Conservation (phyloP, 1,139 yeast species). For the Debaryomycetaceae sp. region DNA sequence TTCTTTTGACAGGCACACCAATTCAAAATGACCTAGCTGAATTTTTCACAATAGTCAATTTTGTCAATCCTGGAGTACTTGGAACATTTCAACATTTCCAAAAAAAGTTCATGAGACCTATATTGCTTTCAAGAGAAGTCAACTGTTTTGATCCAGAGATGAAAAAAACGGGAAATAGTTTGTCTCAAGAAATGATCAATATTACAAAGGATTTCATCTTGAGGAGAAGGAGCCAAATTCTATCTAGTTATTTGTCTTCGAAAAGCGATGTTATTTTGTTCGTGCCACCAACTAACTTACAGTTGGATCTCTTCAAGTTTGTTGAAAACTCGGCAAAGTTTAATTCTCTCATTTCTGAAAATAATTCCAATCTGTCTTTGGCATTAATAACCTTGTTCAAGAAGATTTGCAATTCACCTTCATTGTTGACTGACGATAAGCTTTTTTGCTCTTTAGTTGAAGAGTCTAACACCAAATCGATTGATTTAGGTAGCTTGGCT, state of each 20-base stretch:
- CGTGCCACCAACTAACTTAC: conserved; percentile 69
- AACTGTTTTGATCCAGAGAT: conserved; percentile 54
- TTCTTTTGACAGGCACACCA: conserved; percentile 88
- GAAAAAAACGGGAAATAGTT: conserved; percentile 55
- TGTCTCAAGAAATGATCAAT: conserved; percentile 58
- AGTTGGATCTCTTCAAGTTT: conserved; percentile 51
- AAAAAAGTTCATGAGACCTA: conserved; percentile 66
- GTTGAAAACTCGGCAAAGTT: conserved; percentile 46
- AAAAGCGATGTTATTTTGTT: conserved; percentile 78
- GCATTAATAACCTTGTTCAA: conserved; percentile 71
- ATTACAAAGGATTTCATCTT: conserved; percentile 67
- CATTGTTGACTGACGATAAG: conserved; percentile 47
- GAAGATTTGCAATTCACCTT: conserved; percentile 72
- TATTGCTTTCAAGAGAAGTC: conserved; percentile 68
- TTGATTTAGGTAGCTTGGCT: conserved; percentile 10
- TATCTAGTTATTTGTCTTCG: conserved; percentile 60
- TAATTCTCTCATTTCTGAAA: conserved; percentile 20
- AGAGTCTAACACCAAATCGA: conserved; percentile 1
- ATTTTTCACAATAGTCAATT: conserved; percentile 76
- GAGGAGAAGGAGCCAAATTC: conserved; percentile 66
- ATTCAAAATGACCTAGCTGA: conserved; percentile 89
- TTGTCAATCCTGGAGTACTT: conserved; percentile 77
- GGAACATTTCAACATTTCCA: conserved; percentile 68
- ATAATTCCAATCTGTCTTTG: conserved; percentile 41
- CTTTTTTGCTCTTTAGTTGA: conserved; percentile 21